phyloP scores from a whole-genome alignment of 768 basidiomycete species.

The Tephrocybe sp. region DNA sequence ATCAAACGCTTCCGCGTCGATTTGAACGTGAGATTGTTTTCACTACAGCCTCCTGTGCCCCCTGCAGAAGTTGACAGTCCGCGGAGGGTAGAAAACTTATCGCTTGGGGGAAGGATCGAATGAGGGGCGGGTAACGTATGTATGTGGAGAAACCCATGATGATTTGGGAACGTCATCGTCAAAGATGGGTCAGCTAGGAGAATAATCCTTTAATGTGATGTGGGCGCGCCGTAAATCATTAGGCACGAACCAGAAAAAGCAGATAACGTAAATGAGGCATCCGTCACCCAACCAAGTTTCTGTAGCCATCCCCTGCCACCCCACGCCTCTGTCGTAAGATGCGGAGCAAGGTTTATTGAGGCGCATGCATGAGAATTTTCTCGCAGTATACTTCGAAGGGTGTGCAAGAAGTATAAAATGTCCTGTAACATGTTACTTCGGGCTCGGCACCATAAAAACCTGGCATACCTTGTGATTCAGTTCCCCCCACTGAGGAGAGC shows the following conservation, averaged over 20 bases:
- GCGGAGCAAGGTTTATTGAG: conserved; percentile 63
- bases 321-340: conserved; percentile 57
- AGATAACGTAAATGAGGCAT: conserved; percentile 68
- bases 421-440: conserved; percentile 38
- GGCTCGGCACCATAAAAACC: not conserved
- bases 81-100: conserved; percentile 79
- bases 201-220: not conserved
- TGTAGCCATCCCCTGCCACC: conserved; percentile 70
- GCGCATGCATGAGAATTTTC: conserved; percentile 60
- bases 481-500: conserved; percentile 71
- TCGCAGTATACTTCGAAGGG: conserved; percentile 59
- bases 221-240: not conserved
- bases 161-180: conserved; percentile 68
- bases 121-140: conserved; percentile 74
- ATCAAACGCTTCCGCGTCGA: conserved; percentile 84
- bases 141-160: conserved; percentile 83
- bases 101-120: conserved; percentile 73
- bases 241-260: conserved; percentile 69
- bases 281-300: conserved; percentile 76
- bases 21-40: conserved; percentile 95
- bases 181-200: conserved; percentile 81
- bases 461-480: conserved; percentile 47
- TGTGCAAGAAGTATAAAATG: conserved; percentile 69
- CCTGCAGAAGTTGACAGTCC: conserved; percentile 62
- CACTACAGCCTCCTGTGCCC: conserved; percentile 65